Evolutionary conservation across 495 filamentous ascomycete genomes (phyloP).

Genomic region (Aspergillus baeticus): DNA sequence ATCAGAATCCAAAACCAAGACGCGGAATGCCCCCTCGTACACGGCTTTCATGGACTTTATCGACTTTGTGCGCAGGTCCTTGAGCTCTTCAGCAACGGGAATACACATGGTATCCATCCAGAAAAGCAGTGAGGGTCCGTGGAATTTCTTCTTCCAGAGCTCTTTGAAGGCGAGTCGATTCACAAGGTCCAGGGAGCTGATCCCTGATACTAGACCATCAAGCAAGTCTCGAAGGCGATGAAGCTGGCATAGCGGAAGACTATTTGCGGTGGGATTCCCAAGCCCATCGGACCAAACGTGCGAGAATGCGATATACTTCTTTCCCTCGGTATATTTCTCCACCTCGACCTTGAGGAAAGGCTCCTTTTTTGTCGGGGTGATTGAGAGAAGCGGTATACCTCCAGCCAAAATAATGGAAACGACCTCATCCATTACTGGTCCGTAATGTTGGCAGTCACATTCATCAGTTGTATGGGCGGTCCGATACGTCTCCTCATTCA

Average conservation of each 20-base stretch:
- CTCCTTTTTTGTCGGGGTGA: background rate
- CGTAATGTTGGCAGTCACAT: background rate
- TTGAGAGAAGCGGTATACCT: background rate
- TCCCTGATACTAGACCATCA: background rate
- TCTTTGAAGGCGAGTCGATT: slow-evolving; percentile 1
- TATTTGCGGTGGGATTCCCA: slow-evolving; percentile 3
- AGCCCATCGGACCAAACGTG: slow-evolving; percentile 8
- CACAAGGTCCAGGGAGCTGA: background rate
- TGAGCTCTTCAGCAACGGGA: background rate
- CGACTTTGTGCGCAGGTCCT: background rate
- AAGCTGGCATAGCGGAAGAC: background rate
- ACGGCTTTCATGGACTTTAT: slow-evolving; percentile 7
- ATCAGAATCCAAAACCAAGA: background rate
- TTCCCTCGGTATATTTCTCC: slow-evolving; percentile 1
- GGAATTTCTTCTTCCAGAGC: slow-evolving; percentile 8
- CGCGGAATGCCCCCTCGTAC: slow-evolving; percentile 4
- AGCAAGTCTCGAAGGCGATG: background rate
- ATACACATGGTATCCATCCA: slow-evolving; percentile 12
- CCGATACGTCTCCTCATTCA: slow-evolving; percentile 6
- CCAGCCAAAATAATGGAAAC: background rate
- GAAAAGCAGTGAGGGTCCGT: slow-evolving; percentile 1
- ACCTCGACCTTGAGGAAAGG: background rate
- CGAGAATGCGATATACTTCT: slow-evolving; percentile 6
- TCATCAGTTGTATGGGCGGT: background rate
- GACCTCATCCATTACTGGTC: background rate